Base-by-base conservation (phyloP, 495 filamentous ascomycete species). In the Beverwykella pulmonaria region DNA sequence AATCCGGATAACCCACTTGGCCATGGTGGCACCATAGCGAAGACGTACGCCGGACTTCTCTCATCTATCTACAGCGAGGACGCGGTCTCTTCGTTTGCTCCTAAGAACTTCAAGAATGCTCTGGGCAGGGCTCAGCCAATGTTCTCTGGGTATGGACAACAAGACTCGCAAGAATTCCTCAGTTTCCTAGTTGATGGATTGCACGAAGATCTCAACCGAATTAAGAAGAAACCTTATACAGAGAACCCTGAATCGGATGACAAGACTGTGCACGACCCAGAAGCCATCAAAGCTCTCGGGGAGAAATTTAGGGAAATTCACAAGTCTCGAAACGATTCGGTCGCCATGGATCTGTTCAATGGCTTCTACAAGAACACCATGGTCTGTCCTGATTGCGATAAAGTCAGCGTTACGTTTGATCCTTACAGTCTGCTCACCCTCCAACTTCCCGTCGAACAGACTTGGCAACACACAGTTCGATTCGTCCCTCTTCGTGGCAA, bases 281-380 rank as follows among this genome's bases (percentile, higher is more conserved):
- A 84, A 34, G 87, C 88, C 0, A 88, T 98, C 69, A 81, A 84
- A 34, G 83, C 90, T 61, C 92, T 98, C 78, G 94, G 92, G 1
- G 84, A 90, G 27, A 86, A 88, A 67, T 93, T 90, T 59, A 94
- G 94, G 87, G 85, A 91, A 41, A 96, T 96, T 55, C 96, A 96
- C 74, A 92, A 91, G 74, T 87, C 89, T 63, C 87, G 94, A 44
- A 97, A 98, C 68, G 92, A 97, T 73, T 98, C 95, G 2, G 88
- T 97, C 41, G 90, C 96, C 67, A 92, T 90, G 32, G 94, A 98
- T 72, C 82, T 98, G 4, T 98, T 98, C 75, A 92, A 90, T 49
- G 94, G 94, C 55, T 91, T 97, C 82, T 98, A 98, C 82, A 97
- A 97, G 79, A 97, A 93, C 27, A 98, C 93, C 4, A 83, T 98